These are phyloP conservation scores for Haberlea rhodopensis DNA, from an alignment of 257 asterid species.

Conservation along the genomic window DNA sequence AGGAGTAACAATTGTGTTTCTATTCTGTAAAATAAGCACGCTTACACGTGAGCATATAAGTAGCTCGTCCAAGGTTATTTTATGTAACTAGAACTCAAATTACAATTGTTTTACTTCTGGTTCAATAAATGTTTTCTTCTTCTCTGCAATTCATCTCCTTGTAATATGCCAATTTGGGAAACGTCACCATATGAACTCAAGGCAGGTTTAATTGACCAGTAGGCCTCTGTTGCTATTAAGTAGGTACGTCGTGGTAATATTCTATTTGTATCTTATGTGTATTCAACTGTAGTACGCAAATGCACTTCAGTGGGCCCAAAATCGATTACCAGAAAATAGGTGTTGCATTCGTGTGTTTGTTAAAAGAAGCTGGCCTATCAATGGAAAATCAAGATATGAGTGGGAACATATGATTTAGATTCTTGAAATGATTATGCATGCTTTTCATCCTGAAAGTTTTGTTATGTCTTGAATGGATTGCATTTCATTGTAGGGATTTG, in stretches of 20 bases:
- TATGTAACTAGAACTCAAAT: no score
- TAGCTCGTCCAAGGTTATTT: no score
- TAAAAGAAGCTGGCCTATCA: constrained; percentile 1
- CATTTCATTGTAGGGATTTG: no score
- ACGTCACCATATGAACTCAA: constrained; percentile 53
- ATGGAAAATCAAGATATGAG: constrained; percentile 15
- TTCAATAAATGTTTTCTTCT: no score
- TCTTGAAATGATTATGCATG: neutral
- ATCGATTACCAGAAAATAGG: no score
- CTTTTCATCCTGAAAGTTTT: constrained; percentile 6
- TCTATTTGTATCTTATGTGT: constrained; percentile 36
- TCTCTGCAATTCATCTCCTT: no score
- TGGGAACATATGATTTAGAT: constrained; percentile 1
- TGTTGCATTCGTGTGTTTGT: constrained; percentile 22
- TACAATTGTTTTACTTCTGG: no score
- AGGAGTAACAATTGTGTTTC: no score
- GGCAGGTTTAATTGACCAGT: constrained; percentile 45
- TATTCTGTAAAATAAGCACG: no score
- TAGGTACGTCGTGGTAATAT: constrained; percentile 23
- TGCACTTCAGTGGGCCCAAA: no score
- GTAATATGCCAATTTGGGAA: constrained; percentile 78
- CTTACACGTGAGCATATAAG: no score
- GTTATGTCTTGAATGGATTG: constrained; percentile 3
- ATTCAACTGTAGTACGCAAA: constrained; percentile 34
- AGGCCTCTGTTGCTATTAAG: constrained; percentile 14